Evolutionary conservation across 129 eudicot genomes (phyloP), one percentile per base, ranked within the genome.

Genomic region (Centaurea solstitialis): DNA sequence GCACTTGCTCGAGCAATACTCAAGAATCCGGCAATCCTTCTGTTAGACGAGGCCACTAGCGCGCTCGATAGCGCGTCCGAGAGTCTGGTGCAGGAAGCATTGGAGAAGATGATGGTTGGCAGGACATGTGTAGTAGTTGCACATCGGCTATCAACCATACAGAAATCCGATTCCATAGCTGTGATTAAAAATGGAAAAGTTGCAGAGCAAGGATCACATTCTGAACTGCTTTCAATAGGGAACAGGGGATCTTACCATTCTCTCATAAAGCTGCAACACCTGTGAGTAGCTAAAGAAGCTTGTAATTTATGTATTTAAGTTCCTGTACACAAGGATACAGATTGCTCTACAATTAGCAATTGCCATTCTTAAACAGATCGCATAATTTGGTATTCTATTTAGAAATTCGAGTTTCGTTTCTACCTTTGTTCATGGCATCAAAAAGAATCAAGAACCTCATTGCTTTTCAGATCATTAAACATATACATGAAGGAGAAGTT

Each of bases 1-100:
- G 93, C 93, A 53, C 91, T 91, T 50, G 96, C 96, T 18, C 84
- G 93, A 71, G 93, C 96, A 22, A 86, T 91, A 17, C 88, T 91
- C 8, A 91, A 88, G 88, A 83, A 88, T 68, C 96, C 96, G 9
- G 70, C 91, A 0, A 88, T 91, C 70, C 89, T 91, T 78, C 91
- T 91, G 4, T 62, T 91, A 76, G 92, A 91, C 50, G 93, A 87
- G 71, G 96, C 96, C 18, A 91, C 96, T 13, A 91, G 96, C 57
- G 96, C 96, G 37, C 91, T 91, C 7, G 96, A 91, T 40, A 87
- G 91, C 59, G 91, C 81, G 15, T 86, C 96, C 0, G 96, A 91
- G 72, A 88, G 81, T 33, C 80, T 91, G 35, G 91, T 91, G 26
- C 96, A 91, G 68, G 88, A 85, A 75, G 91, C 96, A 70, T 59